Percentiles rank a stretch among this genome's conserved stretches.
phyloP scores from a whole-genome alignment of 1,284 basidiomycete genomes.

The Tremellales sp. region DNA sequence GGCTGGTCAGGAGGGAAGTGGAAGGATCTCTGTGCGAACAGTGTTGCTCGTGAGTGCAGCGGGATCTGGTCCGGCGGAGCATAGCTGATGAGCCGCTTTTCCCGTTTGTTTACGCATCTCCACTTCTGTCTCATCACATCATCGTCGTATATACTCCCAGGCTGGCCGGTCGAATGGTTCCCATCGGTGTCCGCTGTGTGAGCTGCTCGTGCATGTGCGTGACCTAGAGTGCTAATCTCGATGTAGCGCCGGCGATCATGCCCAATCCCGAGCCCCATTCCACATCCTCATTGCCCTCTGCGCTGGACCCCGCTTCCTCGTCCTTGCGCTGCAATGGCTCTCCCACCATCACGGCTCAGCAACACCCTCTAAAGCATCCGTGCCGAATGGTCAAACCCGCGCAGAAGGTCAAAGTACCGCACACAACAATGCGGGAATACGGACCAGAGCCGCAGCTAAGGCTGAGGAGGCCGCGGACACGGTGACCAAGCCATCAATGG shows the following conservation, averaged over 20 bases:
- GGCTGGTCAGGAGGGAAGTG: constrained; percentile 68
- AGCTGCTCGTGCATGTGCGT: constrained; percentile 33
- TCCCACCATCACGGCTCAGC: constrained; percentile 53
- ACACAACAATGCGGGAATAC: background rate
- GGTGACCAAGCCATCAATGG: constrained; percentile 5
- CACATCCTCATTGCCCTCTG: constrained; percentile 85
- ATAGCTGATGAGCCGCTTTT: background rate
- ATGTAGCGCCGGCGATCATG: constrained; percentile 82
- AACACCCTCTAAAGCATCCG: no score
- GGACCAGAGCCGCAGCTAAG: constrained; percentile 1
- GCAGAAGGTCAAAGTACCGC: constrained; percentile 2
- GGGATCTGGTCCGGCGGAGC: background rate
- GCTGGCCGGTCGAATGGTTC: constrained; percentile 86
- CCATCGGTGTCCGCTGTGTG: constrained; percentile 89
- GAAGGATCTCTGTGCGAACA: constrained; percentile 83
- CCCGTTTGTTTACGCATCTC: background rate
- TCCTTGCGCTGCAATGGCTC: constrained; percentile 70
- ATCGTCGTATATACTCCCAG: no score
- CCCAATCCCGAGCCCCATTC: constrained; percentile 80
- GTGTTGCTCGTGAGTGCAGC: constrained; percentile 50
- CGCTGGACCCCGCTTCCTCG: constrained; percentile 74
- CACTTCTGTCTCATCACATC: constrained; percentile 27
- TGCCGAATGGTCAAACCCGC: background rate
- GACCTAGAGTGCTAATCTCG: constrained; percentile 3
- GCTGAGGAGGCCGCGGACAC: constrained; percentile 6